Base-by-base conservation (phyloP, 108 stramenopile species). In the Fragilaria radians region DNA sequence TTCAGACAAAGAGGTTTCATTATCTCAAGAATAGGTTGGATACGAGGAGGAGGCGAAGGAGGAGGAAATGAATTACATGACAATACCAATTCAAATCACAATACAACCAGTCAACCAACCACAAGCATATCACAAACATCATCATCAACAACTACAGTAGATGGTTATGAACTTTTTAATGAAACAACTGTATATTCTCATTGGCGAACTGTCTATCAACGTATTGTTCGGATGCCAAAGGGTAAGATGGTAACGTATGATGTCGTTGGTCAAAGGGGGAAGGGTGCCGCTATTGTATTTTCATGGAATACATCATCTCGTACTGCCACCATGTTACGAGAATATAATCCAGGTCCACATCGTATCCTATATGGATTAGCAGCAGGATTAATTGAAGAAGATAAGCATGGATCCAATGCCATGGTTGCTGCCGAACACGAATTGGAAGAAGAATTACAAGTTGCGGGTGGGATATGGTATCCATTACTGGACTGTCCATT, bases 381-480 rank as follows among this genome's bases (percentile, higher is more conserved):
- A 5, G 91, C 91, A 4, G 91, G 91, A 3, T 56, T 92, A 45
- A 76, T 89, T 14, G 91, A 92, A 57, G 59, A 63, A n/a, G 65
- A 66, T 24, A 86, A 91, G 47, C 84, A 87, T 59, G 60, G 33
- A 0, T 25, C 51, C 45, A 21, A 27, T 30, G 63, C 53, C 32
- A 48, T 46, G 11, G 48, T 68, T 22, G 91, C 91, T 2, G 91
- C 85, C 3, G 53, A 53, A 28, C 71, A 67, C 46, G 91, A 92
- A 69, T 57, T 92, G 47, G 87, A 89, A 63, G 91, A 92, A 59
- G 91, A 92, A 65, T 83, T 81, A 57, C 87, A 88, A 51, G 59
- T 92, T 33, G 61, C 46, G 11, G 87, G 85, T 22, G 91, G 87
- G 27, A 79, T 33, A 5, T 92, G 91, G 91, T 70, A 81, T 50